These are phyloP conservation scores for Daldinia caldariorum DNA, from an alignment of 495 filamentous ascomycete species.

Conservation along the genomic window DNA sequence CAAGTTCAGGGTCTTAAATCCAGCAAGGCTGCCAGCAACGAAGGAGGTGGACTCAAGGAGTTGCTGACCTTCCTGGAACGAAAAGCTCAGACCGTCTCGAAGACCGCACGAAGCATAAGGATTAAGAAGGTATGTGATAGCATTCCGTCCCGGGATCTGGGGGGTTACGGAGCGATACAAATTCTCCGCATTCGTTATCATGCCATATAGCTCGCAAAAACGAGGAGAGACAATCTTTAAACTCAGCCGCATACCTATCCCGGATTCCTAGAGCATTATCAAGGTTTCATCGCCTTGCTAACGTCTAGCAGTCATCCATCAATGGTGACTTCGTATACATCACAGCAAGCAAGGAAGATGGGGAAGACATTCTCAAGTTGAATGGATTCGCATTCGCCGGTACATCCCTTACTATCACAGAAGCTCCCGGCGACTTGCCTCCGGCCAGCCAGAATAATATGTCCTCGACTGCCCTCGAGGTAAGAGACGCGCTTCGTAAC, in stretches of 20 bases:
- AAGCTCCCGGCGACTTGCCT: conserved; percentile 46
- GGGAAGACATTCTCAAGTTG: conserved; percentile 67
- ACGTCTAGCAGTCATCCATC: conserved; percentile 74
- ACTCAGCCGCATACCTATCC: conserved; percentile 49
- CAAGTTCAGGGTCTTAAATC: conserved; percentile 75
- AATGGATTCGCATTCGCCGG: conserved; percentile 74
- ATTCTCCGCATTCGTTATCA: conserved; percentile 59
- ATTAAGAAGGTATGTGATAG: conserved; percentile 85
- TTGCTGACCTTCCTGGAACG: conserved; percentile 84
- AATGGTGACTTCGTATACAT: conserved; percentile 76
- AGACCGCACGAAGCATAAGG: conserved; percentile 65
- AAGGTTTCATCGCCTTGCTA: conserved; percentile 71
- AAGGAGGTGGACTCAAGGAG: conserved; percentile 74
- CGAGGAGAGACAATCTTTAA: conserved; percentile 56
- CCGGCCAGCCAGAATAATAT: conserved; percentile 35
- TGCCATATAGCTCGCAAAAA: conserved; percentile 60
- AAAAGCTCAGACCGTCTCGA: conserved; percentile 69
- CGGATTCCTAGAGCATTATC: conserved; percentile 58
- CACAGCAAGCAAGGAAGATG: conserved; percentile 70
- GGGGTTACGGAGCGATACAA: conserved; percentile 55
- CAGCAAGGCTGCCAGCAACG: conserved; percentile 76
- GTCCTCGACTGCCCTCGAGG: conserved; percentile 56
- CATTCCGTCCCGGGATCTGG: conserved; percentile 49
- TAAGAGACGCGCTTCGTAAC: conserved; percentile 53
- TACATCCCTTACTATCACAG: conserved; percentile 63